These are phyloP conservation scores for Setaria viridis DNA, from an alignment of 202 grass and related monocot genomes.

Conservation along the genomic window DNA sequence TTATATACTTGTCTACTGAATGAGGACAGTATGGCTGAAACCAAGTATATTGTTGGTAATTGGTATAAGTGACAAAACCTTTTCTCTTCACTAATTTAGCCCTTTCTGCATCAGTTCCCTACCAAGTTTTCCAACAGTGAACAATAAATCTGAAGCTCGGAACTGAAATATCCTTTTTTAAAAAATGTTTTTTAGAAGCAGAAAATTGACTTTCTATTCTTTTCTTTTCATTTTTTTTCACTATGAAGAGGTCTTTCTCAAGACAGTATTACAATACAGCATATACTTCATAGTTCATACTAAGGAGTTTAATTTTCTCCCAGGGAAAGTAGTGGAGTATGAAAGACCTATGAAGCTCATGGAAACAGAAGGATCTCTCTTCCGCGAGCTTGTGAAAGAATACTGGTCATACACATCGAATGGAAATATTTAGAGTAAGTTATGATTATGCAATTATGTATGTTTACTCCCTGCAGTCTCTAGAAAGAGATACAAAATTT, in stretches of 20 bases:
- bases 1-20: neutral
- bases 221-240: neutral
- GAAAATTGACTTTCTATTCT: neutral
- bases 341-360: constrained; percentile 76
- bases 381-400: constrained; percentile 68
- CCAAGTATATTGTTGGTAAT: neutral
- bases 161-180: too few species aligned
- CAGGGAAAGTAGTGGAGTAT: constrained; percentile 76
- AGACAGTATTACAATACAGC: neutral
- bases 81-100: neutral
- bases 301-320: constrained; percentile 12
- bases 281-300: neutral
- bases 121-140: neutral
- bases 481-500: neutral
- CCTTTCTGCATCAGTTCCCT: neutral
- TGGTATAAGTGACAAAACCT: neutral
- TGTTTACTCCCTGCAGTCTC: neutral
- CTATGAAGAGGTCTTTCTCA: neutral
- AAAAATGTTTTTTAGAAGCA: neutral
- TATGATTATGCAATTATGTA: neutral
- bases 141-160: neutral
- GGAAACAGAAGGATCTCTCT: constrained; percentile 85
- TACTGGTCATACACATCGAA: constrained; percentile 74
- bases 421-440: constrained; percentile 44
- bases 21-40: neutral